Percentiles rank a stretch among this genome's conserved stretches.
These are phyloP conservation scores for Sclerotinia trifoliorum DNA, from an alignment of 2,329 filamentous ascomycete species.

Conservation along the genomic window DNA sequence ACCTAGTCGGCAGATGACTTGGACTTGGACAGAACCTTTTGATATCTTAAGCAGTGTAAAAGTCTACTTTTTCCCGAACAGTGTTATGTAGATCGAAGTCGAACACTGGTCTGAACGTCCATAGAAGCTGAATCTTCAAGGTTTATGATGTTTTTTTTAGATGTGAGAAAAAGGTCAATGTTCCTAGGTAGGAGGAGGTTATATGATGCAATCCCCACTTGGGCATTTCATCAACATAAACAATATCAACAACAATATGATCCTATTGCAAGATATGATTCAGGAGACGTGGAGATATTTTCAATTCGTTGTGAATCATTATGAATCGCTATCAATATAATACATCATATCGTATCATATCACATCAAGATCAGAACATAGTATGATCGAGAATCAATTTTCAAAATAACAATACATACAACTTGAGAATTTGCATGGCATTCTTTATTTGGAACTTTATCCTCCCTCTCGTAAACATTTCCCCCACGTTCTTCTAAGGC, in stretches of 20 bases:
- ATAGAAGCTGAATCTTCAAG: background rate
- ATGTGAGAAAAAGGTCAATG: too few relatives aligned
- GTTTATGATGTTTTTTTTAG: background rate
- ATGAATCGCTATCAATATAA: too few relatives aligned
- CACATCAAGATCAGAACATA: too few relatives aligned
- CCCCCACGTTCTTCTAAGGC: constrained; percentile 27
- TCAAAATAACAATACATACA: background rate
- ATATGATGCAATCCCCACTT: constrained; percentile 5
- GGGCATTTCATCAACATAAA: background rate
- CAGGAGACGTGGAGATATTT: background rate
- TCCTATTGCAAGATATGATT: background rate
- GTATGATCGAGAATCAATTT: background rate
- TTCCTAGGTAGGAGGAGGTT: too few relatives aligned
- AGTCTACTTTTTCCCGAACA: too few relatives aligned
- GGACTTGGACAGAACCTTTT: background rate
- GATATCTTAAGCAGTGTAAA: background rate
- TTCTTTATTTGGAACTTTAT: background rate
- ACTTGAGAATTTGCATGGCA: background rate
- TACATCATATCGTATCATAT: background rate
- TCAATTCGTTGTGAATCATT: too few relatives aligned
- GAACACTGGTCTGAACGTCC: background rate
- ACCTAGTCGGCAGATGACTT: background rate
- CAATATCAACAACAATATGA: background rate
- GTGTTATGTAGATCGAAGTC: background rate
- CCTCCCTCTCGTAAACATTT: constrained; percentile 2